Percentiles rank a stretch among this genome's conserved stretches.
Conservation (phyloP, 2,329 filamentous ascomycete species). For the Chaetomium sp. region DNA sequence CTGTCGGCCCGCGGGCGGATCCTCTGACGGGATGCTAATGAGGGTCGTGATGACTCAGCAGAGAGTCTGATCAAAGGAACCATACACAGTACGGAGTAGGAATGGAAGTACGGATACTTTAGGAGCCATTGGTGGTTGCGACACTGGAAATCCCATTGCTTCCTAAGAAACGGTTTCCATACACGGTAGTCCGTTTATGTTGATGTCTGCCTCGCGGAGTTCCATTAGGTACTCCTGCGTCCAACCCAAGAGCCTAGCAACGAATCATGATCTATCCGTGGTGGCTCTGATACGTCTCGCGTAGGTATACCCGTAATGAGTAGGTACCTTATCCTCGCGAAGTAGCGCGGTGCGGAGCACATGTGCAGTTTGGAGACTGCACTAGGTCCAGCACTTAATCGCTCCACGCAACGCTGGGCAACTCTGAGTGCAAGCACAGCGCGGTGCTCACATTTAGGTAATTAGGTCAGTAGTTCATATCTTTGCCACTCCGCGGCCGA, state of each 20-base stretch:
- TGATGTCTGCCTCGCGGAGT: background rate
- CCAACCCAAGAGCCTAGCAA: background rate
- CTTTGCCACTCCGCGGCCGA: background rate
- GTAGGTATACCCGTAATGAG: too few species aligned
- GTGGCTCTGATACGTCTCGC: too few species aligned
- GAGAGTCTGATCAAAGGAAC: background rate
- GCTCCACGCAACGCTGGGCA: background rate
- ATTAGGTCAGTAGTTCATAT: too few species aligned
- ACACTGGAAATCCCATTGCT: background rate
- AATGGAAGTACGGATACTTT: too few species aligned
- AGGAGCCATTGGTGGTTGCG: background rate
- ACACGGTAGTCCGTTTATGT: background rate
- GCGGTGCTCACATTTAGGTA: too few species aligned
- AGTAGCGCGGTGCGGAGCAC: too few species aligned
- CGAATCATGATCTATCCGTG: background rate
- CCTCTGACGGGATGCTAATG: too few species aligned
- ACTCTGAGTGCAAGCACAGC: background rate
- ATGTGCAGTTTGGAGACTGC: background rate
- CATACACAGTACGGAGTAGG: background rate
- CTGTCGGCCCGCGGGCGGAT: background rate
- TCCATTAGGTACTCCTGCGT: background rate
- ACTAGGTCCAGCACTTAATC: background rate
- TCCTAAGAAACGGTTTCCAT: background rate
- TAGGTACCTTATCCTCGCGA: too few species aligned
- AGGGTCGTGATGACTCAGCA: slow-evolving; percentile 11